These are phyloP conservation scores for Camellia oleifera DNA, from an alignment of 179 eudicot species.

Conservation along the genomic window DNA sequence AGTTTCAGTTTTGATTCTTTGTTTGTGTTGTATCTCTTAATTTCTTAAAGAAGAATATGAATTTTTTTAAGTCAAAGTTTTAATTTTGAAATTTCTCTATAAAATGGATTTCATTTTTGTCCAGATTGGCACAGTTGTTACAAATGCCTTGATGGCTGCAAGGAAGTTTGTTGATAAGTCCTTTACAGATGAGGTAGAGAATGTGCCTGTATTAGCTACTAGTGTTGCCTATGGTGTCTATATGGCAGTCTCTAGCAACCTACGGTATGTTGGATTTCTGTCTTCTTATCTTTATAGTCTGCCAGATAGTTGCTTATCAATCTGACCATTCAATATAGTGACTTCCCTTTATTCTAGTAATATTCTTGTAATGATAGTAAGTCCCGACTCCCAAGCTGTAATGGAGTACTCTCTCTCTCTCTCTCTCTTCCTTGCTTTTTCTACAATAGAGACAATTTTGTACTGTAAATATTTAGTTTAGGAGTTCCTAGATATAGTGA, in stretches of 20 bases:
- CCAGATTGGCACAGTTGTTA: conserved; percentile 80
- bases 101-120: background rate
- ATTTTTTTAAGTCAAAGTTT: background rate
- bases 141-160: conserved; percentile 61
- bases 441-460: too few species aligned
- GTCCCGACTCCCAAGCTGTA: too few species aligned
- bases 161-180: conserved; percentile 67
- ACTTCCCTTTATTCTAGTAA: background rate
- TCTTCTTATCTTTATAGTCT: background rate
- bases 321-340: background rate
- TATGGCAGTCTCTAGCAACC: conserved; percentile 84
- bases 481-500: too few species aligned
- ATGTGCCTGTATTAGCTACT: conserved; percentile 66
- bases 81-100: background rate
- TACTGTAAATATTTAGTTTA: too few species aligned
- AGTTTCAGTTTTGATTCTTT: background rate
- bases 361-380: background rate
- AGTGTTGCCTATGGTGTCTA: conserved; percentile 83
- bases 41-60: background rate
- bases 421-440: too few species aligned
- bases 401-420: too few species aligned
- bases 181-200: conserved; percentile 73
- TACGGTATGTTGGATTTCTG: conserved; percentile 45
- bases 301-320: background rate
- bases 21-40: background rate